Conservation (phyloP, 106 monocot species). For the Alisma plantagoaquatica region DNA sequence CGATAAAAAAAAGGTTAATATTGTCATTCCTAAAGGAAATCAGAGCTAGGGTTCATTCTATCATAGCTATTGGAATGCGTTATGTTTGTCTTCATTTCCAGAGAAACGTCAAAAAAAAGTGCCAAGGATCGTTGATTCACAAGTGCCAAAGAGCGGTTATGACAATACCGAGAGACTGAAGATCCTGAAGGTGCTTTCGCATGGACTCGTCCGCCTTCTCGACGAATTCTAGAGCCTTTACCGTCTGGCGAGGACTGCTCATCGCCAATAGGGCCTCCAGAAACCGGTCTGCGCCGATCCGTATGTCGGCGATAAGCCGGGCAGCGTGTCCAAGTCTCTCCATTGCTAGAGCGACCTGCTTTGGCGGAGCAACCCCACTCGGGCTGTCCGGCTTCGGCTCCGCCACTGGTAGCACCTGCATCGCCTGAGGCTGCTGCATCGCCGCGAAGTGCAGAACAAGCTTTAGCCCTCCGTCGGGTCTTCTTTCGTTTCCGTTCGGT, state of each 20-base stretch:
- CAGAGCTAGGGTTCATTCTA: too few species aligned
- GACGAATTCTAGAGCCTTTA: slow-evolving; percentile 30
- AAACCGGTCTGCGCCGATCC: slow-evolving; percentile 78
- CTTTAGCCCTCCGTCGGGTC: too few species aligned
- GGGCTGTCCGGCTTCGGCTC: slow-evolving; percentile 4
- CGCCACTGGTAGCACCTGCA: slow-evolving; percentile 8
- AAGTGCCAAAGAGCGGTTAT: too few species aligned
- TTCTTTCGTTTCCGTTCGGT: background rate
- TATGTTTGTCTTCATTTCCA: too few species aligned
- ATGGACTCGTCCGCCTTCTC: slow-evolving; percentile 55
- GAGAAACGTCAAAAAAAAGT: too few species aligned
- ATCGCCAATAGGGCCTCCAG: slow-evolving; percentile 61
- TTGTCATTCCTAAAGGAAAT: too few species aligned
- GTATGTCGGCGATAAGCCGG: slow-evolving; percentile 84
- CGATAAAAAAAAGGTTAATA: too few species aligned
- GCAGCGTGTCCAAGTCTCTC: slow-evolving; percentile 66
- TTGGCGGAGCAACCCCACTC: slow-evolving; percentile 65
- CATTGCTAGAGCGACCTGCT: slow-evolving; percentile 95
- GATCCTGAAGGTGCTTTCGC: slow-evolving; percentile 72
- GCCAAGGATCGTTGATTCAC: too few species aligned
- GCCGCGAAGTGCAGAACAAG: too few species aligned
- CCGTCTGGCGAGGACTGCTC: slow-evolving; percentile 28
- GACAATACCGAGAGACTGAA: slow-evolving; percentile 73
- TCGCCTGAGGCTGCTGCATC: slow-evolving; percentile 30
- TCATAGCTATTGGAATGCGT: too few species aligned